phyloP scores from a whole-genome alignment of 108 stramenopile species.

The Pelagomonas calceolata region DNA sequence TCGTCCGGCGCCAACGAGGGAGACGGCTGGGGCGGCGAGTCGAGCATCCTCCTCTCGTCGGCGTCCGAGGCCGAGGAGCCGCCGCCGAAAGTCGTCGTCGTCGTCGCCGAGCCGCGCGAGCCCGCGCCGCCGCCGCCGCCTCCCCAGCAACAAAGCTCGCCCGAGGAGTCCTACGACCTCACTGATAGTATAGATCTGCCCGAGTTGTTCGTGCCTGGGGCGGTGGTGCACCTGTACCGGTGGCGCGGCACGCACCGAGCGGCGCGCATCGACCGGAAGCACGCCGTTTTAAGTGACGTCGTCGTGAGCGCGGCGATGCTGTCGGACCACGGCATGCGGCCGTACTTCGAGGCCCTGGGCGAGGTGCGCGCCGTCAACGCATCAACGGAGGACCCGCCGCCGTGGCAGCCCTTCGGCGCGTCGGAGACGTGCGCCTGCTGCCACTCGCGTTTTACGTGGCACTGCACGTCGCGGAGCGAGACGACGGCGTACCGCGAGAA shows the following conservation, averaged over 20 bases:
- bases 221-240: constrained; percentile 79
- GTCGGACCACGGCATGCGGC: constrained; percentile 60
- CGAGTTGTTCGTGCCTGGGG: constrained; percentile 78
- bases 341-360: constrained; percentile 72
- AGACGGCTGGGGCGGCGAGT: too few relatives aligned
- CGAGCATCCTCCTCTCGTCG: too few relatives aligned
- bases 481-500: constrained; percentile 84
- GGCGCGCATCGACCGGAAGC: constrained; percentile 63
- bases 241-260: constrained; percentile 73
- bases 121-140: too few relatives aligned
- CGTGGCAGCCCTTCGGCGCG: constrained; percentile 76
- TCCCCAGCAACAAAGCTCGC: too few relatives aligned
- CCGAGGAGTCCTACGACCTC: not conserved
- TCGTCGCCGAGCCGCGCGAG: too few relatives aligned
- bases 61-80: too few relatives aligned
- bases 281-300: constrained; percentile 38
- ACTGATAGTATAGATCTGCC: constrained; percentile 32
- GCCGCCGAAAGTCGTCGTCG: too few relatives aligned
- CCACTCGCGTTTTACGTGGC: constrained; percentile 83
- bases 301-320: constrained; percentile 80
- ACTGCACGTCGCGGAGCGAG: constrained; percentile 68
- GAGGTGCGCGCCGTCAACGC: constrained; percentile 65
- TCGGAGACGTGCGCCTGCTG: constrained; percentile 49
- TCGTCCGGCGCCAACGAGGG: too few relatives aligned
- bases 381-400: constrained; percentile 58